Conservation (phyloP, 202 grass and related monocot species). For the Panicum virgatum region DNA sequence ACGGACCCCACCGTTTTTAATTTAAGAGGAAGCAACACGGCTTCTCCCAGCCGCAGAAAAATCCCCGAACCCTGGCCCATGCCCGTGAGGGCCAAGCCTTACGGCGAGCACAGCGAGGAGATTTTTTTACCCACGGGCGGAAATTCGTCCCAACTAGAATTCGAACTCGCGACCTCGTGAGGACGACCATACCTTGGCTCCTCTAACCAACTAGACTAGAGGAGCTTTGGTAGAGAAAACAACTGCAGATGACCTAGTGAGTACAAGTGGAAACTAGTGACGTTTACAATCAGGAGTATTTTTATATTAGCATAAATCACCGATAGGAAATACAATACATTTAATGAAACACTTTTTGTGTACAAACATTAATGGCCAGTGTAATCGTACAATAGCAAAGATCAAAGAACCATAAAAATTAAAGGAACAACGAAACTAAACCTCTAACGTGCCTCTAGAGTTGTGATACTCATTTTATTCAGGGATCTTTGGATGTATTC, state of each 20-base stretch:
- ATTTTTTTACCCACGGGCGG: too few relatives aligned
- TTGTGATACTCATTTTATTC: constrained; percentile 33
- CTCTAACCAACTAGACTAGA: too few relatives aligned
- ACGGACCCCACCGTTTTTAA: too few relatives aligned
- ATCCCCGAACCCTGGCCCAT: too few relatives aligned
- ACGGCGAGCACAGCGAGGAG: too few relatives aligned
- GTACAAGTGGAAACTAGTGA: not conserved
- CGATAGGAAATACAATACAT: not conserved
- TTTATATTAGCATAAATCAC: not conserved
- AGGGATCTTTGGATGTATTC: constrained; percentile 1
- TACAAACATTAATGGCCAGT: not conserved
- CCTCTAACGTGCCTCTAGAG: constrained; percentile 21
- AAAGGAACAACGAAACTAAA: not conserved
- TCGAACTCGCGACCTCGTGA: too few relatives aligned
- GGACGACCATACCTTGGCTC: too few relatives aligned
- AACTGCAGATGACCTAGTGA: not conserved
- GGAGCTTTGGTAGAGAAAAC: too few relatives aligned
- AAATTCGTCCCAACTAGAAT: too few relatives aligned
- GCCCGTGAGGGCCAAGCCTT: too few relatives aligned
- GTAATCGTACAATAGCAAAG: not conserved
- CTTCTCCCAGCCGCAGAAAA: too few relatives aligned
- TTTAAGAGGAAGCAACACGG: too few relatives aligned
- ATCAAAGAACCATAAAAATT: not conserved
- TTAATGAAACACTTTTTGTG: constrained; percentile 6
- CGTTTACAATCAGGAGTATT: not conserved